phyloP scores from a whole-genome alignment of 2,329 filamentous ascomycete species.

The Exophiala bonariae region DNA sequence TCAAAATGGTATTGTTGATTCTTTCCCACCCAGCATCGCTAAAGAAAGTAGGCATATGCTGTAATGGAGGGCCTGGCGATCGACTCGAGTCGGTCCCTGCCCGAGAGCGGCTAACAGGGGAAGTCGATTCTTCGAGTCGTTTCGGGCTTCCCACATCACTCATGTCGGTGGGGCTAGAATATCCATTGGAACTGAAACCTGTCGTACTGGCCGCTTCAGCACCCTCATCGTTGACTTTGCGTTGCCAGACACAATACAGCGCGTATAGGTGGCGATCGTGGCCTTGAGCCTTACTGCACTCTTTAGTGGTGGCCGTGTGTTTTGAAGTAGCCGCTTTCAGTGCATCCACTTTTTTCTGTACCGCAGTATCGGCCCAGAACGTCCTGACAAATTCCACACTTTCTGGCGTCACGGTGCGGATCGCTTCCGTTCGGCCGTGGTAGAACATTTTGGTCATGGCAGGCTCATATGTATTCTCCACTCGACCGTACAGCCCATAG shows the following conservation, averaged over 20 bases:
- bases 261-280: constrained; percentile 94
- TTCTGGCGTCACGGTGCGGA: constrained; percentile 78
- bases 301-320: constrained; percentile 75
- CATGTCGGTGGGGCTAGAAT: constrained; percentile 57
- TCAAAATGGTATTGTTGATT: constrained; percentile 90
- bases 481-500: constrained; percentile 89
- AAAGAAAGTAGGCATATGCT: constrained; percentile 73
- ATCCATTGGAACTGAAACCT: constrained; percentile 59
- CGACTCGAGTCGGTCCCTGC: constrained; percentile 46
- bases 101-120: constrained; percentile 43
- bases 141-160: constrained; percentile 29
- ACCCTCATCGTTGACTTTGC: constrained; percentile 73
- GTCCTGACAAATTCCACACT: constrained; percentile 80
- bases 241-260: constrained; percentile 92
- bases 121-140: constrained; percentile 28
- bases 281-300: constrained; percentile 86
- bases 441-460: constrained; percentile 96
- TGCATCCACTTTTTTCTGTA: constrained; percentile 80
- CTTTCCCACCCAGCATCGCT: constrained; percentile 90
- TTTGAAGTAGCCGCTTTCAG: constrained; percentile 80
- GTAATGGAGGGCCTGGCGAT: constrained; percentile 37
- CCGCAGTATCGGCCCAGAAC: constrained; percentile 90
- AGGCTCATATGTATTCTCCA: constrained; percentile 95
- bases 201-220: constrained; percentile 53
- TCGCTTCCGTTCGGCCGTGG: constrained; percentile 91